Percentiles rank a stretch among this genome's conserved stretches.
Conservation (phyloP, 2,329 filamentous ascomycete genomes). For the Aspergillus flavus region DNA sequence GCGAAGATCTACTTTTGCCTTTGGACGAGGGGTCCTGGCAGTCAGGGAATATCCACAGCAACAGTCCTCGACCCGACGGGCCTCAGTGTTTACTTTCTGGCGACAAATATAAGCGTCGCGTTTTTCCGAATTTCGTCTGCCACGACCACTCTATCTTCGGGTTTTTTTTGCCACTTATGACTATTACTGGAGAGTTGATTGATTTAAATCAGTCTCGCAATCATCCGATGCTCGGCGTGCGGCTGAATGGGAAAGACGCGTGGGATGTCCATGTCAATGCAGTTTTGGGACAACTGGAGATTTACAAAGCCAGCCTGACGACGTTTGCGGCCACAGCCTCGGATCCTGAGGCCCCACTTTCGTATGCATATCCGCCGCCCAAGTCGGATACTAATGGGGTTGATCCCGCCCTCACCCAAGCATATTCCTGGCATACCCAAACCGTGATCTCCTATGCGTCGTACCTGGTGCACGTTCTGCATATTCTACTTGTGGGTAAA, state of each 20-base stretch:
- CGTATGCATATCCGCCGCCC: conserved; percentile 62
- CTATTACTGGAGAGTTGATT: conserved; percentile 86
- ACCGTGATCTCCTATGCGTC: conserved; percentile 88
- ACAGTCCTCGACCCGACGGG: conserved; percentile 45
- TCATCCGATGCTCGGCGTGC: conserved; percentile 78
- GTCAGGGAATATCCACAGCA: conserved; percentile 71
- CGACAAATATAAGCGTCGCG: conserved; percentile 51
- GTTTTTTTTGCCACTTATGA: conserved; percentile 93
- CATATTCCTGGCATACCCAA: conserved; percentile 65
- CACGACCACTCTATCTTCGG: conserved; percentile 87
- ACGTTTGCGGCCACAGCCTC: conserved; percentile 32
- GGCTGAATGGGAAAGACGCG: conserved; percentile 71
- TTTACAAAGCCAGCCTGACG: conserved; percentile 75
- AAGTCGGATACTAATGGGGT: conserved; percentile 55
- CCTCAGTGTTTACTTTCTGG: conserved; percentile 38
- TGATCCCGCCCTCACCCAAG: conserved; percentile 33
- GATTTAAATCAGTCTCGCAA: conserved; percentile 88
- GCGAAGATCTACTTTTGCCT: conserved; percentile 79
- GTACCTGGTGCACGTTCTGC: conserved; percentile 89
- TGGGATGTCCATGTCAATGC: conserved; percentile 80
- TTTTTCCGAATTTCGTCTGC: conserved; percentile 81
- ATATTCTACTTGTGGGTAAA: conserved; percentile 89
- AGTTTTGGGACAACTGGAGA: conserved; percentile 76
- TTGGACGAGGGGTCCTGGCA: conserved; percentile 87
- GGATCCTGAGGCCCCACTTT: conserved; percentile 29